A percentile compares a stretch with the other conserved stretches of the same genome.
Evolutionary conservation across 352 stramenopile genomes (phyloP).

Genomic region (Detonula confervacea): DNA sequence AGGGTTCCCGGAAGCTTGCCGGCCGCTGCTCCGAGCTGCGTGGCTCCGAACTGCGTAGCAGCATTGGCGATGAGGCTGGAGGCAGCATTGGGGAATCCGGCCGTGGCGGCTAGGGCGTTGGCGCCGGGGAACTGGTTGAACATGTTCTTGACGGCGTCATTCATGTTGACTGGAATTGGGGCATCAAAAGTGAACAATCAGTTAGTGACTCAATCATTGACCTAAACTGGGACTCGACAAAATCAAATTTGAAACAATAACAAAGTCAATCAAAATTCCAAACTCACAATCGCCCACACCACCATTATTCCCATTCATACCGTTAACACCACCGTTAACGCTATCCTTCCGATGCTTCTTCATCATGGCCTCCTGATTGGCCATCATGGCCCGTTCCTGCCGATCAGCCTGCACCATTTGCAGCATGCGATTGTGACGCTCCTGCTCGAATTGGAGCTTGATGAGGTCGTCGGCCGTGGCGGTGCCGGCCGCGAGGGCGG

Average conservation of each 20-base stretch:
- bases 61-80: no score
- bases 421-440: conserved; percentile 37
- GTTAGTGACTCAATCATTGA: no score
- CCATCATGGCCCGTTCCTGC: conserved; percentile 29
- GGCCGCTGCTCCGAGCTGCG: no score
- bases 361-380: conserved; percentile 33
- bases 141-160: conserved; percentile 20
- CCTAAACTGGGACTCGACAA: no score
- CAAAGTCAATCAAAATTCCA: no score
- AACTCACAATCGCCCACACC: background rate
- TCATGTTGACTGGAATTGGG: background rate
- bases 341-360: conserved; percentile 28
- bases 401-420: conserved; percentile 29
- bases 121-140: conserved; percentile 14
- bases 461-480: conserved; percentile 24
- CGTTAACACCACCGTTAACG: background rate
- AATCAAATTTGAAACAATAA: no score
- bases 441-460: conserved; percentile 34
- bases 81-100: no score
- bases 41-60: no score
- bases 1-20: no score
- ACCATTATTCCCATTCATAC: no score
- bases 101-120: conserved; percentile 1
- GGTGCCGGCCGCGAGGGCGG: background rate
- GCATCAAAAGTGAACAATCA: no score